Percentiles rank a stretch among this genome's conserved stretches.
Evolutionary conservation across 1,139 yeast genomes (phyloP).

Genomic region (Candida sanyaensis): DNA sequence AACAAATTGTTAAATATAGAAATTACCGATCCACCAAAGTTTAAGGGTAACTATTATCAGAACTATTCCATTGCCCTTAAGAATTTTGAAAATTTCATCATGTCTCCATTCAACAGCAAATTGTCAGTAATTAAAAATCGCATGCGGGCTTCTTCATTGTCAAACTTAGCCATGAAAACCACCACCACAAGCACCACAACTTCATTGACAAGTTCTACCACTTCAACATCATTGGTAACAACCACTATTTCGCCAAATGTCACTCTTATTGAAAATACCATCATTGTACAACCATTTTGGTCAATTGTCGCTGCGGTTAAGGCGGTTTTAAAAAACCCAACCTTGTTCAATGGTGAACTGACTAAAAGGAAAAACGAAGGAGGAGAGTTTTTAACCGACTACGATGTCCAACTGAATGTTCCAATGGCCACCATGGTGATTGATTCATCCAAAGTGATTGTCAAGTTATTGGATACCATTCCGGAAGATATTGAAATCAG

Average conservation of each 20-base stretch:
- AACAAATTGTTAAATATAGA: slow-evolving; percentile 16
- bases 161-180: slow-evolving; percentile 8
- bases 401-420: slow-evolving; percentile 8
- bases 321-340: slow-evolving; percentile 51
- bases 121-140: slow-evolving; percentile 15
- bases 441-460: slow-evolving; percentile 40
- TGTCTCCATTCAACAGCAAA: slow-evolving; percentile 38
- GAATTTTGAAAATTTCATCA: slow-evolving; percentile 57
- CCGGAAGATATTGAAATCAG: slow-evolving; percentile 40
- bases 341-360: slow-evolving; percentile 56
- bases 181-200: slow-evolving; percentile 15
- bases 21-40: slow-evolving; percentile 5
- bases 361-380: slow-evolving; percentile 28
- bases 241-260: slow-evolving; percentile 21
- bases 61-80: slow-evolving; percentile 45
- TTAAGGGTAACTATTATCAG: slow-evolving; percentile 2
- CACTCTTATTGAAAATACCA: slow-evolving; percentile 32
- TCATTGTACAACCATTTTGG: slow-evolving; percentile 65
- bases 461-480: slow-evolving; percentile 32
- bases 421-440: slow-evolving; percentile 29
- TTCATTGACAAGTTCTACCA: slow-evolving; percentile 13
- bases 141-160: slow-evolving; percentile 15
- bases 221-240: slow-evolving; percentile 17
- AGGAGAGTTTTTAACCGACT: slow-evolving; percentile 15
- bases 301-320: slow-evolving; percentile 62